Base-by-base conservation (phyloP, 2,329 filamentous ascomycete genomes). In the Chaetomium olivaceum region DNA sequence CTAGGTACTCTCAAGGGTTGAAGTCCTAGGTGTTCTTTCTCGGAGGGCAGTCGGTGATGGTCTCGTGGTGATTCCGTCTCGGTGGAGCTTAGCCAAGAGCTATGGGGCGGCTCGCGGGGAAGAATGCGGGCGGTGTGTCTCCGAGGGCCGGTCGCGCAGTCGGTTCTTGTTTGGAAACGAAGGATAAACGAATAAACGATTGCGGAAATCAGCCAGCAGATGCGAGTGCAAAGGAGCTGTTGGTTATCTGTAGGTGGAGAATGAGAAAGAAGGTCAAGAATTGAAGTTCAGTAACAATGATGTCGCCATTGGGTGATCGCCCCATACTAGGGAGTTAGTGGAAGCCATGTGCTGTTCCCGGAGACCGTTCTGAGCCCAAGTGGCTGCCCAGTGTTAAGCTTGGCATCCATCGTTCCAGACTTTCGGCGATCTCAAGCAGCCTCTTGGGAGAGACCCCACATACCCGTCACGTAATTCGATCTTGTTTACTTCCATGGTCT, bases 81-180 rank as follows among this genome's bases (percentile, higher is more conserved):
- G 51, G 61, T 61, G 65, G 65, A 62, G 62, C 61, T 66, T 59
- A 68, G 63, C 61, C 62, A 63, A 67, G 59, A 36, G 62, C 51
- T 58, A 68, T 63, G 56, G 63, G 65, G 39, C 61, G 23, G 43
- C 58, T 62, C 59, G 62, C 67, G 65, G 66, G 65, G 65, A 63
- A 62, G 27, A 58, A 55, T n/a, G 55, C 55, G 67, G 58, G 55
- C 57, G 21, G 55, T 52, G n/a, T 29, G 51, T 58, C 59, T 61
- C 55, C 51, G 62, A 60, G 39, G 21, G 39, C 25, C 23, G 55
- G n/a, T 31, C 23, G 23, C 21, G 62, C 14, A 33, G 11, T 33
- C 4, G 4, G 9, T 39, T 43, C n/a, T 46, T 2, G 23, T 29
- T 31, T 11, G 16, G 46, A 33, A 60, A 33, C 36, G 16, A 36